Evolutionary conservation across 495 filamentous ascomycete genomes (phyloP).

Genomic region (Penicillium salamii): DNA sequence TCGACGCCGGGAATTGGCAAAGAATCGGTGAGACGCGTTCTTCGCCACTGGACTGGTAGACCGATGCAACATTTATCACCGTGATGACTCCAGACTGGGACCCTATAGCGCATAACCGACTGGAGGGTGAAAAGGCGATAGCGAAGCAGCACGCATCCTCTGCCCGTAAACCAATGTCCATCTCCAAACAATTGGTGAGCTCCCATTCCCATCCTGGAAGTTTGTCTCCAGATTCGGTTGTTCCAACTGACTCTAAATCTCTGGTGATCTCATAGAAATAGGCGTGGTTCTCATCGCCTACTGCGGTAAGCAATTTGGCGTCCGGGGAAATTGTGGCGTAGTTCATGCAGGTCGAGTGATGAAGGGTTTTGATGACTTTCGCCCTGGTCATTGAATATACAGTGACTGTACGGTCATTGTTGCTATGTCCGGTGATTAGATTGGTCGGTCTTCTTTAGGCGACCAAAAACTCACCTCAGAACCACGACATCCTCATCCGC

Average conservation of each 20-base stretch:
- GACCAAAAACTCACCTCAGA: slow-evolving; percentile 50
- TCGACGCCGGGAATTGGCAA: slow-evolving; percentile 55
- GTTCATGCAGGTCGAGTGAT: slow-evolving; percentile 80
- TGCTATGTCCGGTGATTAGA: slow-evolving; percentile 43
- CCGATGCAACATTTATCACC: slow-evolving; percentile 57
- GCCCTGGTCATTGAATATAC: slow-evolving; percentile 68
- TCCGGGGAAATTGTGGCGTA: slow-evolving; percentile 90
- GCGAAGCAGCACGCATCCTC: slow-evolving; percentile 60
- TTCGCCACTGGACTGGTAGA: slow-evolving; percentile 36
- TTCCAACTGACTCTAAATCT: slow-evolving; percentile 39
- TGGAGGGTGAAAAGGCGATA: slow-evolving; percentile 68
- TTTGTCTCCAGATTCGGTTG: slow-evolving; percentile 40
- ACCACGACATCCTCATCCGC: slow-evolving; percentile 61
- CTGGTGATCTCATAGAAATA: slow-evolving; percentile 68
- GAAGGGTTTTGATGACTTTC: slow-evolving; percentile 61
- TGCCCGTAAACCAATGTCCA: slow-evolving; percentile 32
- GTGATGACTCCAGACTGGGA: slow-evolving; percentile 71
- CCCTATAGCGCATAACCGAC: slow-evolving; percentile 64
- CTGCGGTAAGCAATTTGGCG: slow-evolving; percentile 72
- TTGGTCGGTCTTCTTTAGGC: background rate
- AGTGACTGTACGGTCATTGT: slow-evolving; percentile 86
- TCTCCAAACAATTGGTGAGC: slow-evolving; percentile 31
- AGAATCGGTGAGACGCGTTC: slow-evolving; percentile 37
- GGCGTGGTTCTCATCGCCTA: slow-evolving; percentile 78
- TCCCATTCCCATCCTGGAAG: slow-evolving; percentile 41